Evolutionary conservation across 768 basidiomycete genomes (phyloP).

Genomic region (Tricholoma bakamatsutake): DNA sequence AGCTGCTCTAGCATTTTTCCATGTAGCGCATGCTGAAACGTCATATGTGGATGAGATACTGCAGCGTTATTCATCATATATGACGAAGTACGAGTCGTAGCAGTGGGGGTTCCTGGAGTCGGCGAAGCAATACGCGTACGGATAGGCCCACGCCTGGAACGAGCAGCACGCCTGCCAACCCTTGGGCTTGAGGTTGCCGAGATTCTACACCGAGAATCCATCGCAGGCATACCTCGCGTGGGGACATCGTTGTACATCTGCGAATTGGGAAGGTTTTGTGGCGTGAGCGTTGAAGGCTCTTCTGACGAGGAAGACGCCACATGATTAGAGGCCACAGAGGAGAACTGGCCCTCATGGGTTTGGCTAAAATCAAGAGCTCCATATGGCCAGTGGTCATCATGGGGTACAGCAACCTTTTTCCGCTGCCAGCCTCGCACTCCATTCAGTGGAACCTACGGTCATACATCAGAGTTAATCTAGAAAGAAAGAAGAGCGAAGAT

Average conservation of each 20-base stretch:
- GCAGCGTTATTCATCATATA: not conserved
- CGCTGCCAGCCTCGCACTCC: not conserved
- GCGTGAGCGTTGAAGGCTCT: not conserved
- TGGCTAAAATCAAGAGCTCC: not conserved
- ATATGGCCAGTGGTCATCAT: not conserved
- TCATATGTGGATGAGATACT: not conserved
- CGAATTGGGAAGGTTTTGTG: not conserved
- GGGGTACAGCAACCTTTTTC: not conserved
- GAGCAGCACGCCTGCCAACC: not conserved
- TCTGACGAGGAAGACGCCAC: not conserved
- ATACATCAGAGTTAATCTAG: not conserved
- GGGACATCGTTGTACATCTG: not conserved
- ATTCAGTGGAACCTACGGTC: not conserved
- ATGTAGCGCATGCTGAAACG: too few species aligned
- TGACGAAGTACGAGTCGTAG: not conserved
- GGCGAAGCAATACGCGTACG: not conserved
- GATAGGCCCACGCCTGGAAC: not conserved
- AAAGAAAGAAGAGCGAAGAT: not conserved
- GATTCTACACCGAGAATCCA: not conserved
- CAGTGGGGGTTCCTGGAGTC: not conserved
- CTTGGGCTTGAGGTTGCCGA: not conserved
- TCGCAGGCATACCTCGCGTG: not conserved
- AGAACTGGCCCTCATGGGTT: not conserved
- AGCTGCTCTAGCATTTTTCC: not conserved
- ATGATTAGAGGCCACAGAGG: not conserved